Conservation (phyloP, 1,139 yeast genomes). For the Saccharomyces hybrid region DNA sequence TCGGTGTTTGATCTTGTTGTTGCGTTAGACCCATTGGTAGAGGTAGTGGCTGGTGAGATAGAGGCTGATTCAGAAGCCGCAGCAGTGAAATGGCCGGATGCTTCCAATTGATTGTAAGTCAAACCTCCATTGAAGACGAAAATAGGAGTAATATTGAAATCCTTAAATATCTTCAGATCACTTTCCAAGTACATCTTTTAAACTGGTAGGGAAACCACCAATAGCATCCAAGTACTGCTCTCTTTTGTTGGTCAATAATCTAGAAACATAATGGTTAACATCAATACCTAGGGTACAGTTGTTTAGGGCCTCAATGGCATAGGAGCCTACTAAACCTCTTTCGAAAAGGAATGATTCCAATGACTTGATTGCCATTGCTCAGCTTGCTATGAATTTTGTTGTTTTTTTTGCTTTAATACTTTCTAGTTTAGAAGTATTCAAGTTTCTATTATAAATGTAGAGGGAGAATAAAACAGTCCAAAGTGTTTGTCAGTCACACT, state of each 20-base stretch:
- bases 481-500: not conserved
- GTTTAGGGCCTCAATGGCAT: slow-evolving; percentile 58
- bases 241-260: slow-evolving; percentile 54
- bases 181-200: slow-evolving; percentile 51
- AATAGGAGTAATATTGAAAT: slow-evolving; percentile 61
- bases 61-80: slow-evolving; percentile 12
- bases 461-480: not conserved
- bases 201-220: slow-evolving; percentile 72
- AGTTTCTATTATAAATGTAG: not conserved
- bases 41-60: slow-evolving; percentile 6
- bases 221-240: slow-evolving; percentile 72
- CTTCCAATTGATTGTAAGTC: slow-evolving; percentile 29
- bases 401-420: not conserved
- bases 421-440: not conserved
- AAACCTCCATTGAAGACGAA: slow-evolving; percentile 62
- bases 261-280: slow-evolving; percentile 66
- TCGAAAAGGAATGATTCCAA: slow-evolving; percentile 68
- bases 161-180: slow-evolving; percentile 55
- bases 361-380: slow-evolving; percentile 44
- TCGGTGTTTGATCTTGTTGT: slow-evolving; percentile 16
- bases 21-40: slow-evolving; percentile 7
- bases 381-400: not conserved
- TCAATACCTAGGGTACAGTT: slow-evolving; percentile 78
- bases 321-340: slow-evolving; percentile 52
- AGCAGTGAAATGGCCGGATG: slow-evolving; percentile 20